Percentiles rank a stretch among this genome's conserved stretches.
phyloP scores from a whole-genome alignment of 805 yeast species.

The Lachancea mirantina region DNA sequence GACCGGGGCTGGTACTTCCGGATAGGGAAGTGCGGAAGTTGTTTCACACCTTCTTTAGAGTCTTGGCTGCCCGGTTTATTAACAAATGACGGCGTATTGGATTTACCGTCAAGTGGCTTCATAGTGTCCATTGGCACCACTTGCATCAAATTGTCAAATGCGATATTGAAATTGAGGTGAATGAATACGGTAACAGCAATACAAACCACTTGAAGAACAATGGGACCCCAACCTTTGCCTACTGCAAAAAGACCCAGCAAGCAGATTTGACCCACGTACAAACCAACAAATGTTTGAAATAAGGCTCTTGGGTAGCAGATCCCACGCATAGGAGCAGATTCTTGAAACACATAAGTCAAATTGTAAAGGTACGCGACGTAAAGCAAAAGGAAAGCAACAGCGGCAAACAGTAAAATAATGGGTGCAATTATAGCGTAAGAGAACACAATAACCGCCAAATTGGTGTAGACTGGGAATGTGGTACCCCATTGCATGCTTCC shows the following conservation, averaged over 20 bases:
- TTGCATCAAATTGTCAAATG: conserved; percentile 56
- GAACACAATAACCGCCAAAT: conserved; percentile 59
- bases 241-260: conserved; percentile 80
- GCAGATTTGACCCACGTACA: conserved; percentile 83
- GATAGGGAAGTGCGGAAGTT: conserved; percentile 26
- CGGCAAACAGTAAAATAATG: conserved; percentile 65
- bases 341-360: conserved; percentile 60
- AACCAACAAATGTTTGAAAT: conserved; percentile 80
- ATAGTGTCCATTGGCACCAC: conserved; percentile 64
- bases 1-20: conserved; percentile 21
- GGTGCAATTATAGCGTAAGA: conserved; percentile 76
- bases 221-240: conserved; percentile 93
- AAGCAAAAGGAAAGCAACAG: conserved; percentile 59
- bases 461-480: conserved; percentile 65
- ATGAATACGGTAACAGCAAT: conserved; percentile 58
- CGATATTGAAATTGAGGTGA: conserved; percentile 55
- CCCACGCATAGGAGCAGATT: conserved; percentile 72
- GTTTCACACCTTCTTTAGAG: conserved; percentile 19
- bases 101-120: conserved; percentile 68
- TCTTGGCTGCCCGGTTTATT: conserved; percentile 10
- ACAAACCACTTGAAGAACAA: conserved; percentile 64
- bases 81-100: conserved; percentile 49
- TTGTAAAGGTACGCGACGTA: conserved; percentile 78
- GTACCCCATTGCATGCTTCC: conserved; percentile 65
- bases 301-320: conserved; percentile 80